Evolutionary conservation across 345 rosid genomes (phyloP).

Genomic region (Arabidopsis thaliana): TAIR10.1 NC_003076.8:23280501-23281000

Average conservation of each 20-base stretch:
- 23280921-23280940: constrained; percentile 84
- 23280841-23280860: constrained; percentile 58
- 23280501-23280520: constrained; percentile 65
- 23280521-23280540: constrained; percentile 65
- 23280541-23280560: constrained; percentile 85
- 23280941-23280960: constrained; percentile 81
- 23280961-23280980: constrained; percentile 55
- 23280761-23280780: constrained; percentile 98
- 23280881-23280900: constrained; percentile 80
- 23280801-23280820: constrained; percentile 92
- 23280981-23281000: background rate
- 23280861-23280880: constrained; percentile 72
- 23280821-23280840: constrained; percentile 69
- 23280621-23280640: constrained; percentile 78
- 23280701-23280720: constrained; percentile 85
- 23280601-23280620: constrained; percentile 87
- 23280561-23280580: constrained; percentile 95
- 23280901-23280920: constrained; percentile 79
- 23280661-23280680: constrained; percentile 84
- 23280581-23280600: constrained; percentile 80
- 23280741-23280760: constrained; percentile 78
- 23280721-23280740: constrained; percentile 78
- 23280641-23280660: constrained; percentile 67
- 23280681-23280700: constrained; percentile 86
- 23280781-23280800: constrained; percentile 99